Base-by-base conservation (phyloP, 1,139 yeast species). In the Suhomyces yuchorum region DNA sequence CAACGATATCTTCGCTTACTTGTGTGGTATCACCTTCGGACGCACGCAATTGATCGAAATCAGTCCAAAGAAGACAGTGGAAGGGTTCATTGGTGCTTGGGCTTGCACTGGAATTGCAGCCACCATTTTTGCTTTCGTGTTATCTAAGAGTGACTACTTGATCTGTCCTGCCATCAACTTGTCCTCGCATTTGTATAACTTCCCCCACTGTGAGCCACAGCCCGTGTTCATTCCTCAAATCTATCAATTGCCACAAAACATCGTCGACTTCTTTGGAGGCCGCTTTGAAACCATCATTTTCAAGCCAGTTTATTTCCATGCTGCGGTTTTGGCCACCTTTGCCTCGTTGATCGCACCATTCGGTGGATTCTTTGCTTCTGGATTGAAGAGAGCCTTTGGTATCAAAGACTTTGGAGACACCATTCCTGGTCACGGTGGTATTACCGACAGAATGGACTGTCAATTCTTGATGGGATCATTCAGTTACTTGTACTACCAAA, bases 71-170 rank as follows among this genome's bases (percentile, higher is more conserved):
- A 93, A 93, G 71, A 93, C 99, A 1, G 92, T 92, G 23, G 99
- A 93, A 70, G 99, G 99, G 2, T 93, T 93, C 63, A 71, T 92
- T 41, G 99, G 99, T 46, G 99, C 98, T 19, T 93, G 99, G 99
- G 70, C 90, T 44, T 92, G 96, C 65, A 93, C 99, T 11, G 84
- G 89, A 7, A 53, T 87, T 42, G 84, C 89, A 51, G 91, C 95
- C 2, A 69, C 88, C 37, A 45, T 84, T 9, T 77, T 91, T 48
- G 79, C 96, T 3, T 80, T 79, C 55, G 61, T 86, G 44, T 74
- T 91, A 54, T 75, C 87, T 37, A 78, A 81, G 48, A 84, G 82
- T 54, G 80, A 81, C 61, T 93, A 87, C 67, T 73, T 93, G 72
- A 89, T 87, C 55, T 93, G 99, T 66, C 98, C 99, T 7, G 93